phyloP scores from a whole-genome alignment of 108 stramenopile genomes.

The Fragilaria crotonensis region DNA sequence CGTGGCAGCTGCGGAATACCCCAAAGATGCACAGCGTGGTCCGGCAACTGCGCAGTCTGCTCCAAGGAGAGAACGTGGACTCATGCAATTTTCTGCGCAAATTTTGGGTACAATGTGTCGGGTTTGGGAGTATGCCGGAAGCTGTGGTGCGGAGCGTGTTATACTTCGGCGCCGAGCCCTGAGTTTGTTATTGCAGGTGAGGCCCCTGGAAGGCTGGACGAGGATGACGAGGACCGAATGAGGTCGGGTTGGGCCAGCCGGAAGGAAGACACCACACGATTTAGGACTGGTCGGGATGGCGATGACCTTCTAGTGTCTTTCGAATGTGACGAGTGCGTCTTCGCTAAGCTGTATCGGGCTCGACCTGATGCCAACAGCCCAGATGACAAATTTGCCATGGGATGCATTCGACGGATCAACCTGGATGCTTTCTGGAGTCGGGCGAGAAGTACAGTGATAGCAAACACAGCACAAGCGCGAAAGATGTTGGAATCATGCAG shows the following conservation, averaged over 20 bases:
- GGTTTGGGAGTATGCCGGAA: not conserved
- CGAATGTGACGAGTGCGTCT: slow-evolving; percentile 1
- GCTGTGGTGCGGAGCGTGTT: not conserved
- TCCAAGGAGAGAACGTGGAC: not conserved
- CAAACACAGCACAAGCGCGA: not conserved
- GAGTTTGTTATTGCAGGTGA: slow-evolving; percentile 7
- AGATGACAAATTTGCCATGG: not conserved
- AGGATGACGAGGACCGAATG: not conserved
- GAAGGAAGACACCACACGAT: slow-evolving; percentile 6
- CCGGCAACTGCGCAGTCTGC: not conserved
- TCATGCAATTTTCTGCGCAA: too few relatives aligned
- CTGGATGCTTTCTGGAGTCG: slow-evolving; percentile 45
- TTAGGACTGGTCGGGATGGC: not conserved
- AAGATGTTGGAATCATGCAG: not conserved
- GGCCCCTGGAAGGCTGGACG: slow-evolving; percentile 6
- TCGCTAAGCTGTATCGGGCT: not conserved
- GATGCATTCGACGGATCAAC: slow-evolving; percentile 25
- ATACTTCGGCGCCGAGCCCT: too few relatives aligned
- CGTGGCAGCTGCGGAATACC: slow-evolving; percentile 1
- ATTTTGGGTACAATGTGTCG: slow-evolving; percentile 1
- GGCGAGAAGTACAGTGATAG: slow-evolving; percentile 23
- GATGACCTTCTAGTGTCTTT: not conserved
- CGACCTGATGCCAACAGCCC: not conserved
- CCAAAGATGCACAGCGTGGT: not conserved
- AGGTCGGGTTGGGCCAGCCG: not conserved